phyloP scores from a whole-genome alignment of 345 rosid species.

The Trapa bicornis region DNA sequence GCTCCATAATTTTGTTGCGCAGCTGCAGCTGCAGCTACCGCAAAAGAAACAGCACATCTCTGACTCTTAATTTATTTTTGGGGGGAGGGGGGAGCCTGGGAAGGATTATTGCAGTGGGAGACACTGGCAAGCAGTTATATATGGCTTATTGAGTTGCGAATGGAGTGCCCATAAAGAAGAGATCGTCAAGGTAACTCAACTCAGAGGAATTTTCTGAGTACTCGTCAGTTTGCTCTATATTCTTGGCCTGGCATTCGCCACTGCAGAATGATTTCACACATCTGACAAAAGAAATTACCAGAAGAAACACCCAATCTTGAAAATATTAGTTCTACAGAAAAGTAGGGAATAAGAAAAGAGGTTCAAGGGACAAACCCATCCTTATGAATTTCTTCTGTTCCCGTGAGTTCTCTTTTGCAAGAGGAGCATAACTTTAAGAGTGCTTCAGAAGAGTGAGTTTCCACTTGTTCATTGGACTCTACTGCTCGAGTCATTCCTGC shows the following conservation, averaged over 20 bases:
- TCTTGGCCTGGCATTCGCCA: constrained; percentile 19
- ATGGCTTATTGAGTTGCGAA: constrained; percentile 9
- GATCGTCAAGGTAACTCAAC: constrained; percentile 30
- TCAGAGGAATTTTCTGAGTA: constrained; percentile 16
- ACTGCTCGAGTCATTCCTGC: constrained; percentile 10
- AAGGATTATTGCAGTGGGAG: not conserved
- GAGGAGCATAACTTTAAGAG: constrained; percentile 18
- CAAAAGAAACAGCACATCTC: not conserved
- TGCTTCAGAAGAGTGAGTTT: constrained; percentile 15
- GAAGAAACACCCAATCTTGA: constrained; percentile 5
- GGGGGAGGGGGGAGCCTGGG: not conserved
- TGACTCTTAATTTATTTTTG: not conserved
- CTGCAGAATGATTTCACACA: constrained; percentile 31
- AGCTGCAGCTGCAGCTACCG: not conserved
- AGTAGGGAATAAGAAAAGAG: not conserved
- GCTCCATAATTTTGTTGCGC: not conserved
- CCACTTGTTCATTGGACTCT: constrained; percentile 9
- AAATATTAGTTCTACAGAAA: constrained; percentile 1
- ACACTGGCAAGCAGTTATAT: constrained; percentile 3
- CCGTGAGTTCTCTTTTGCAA: constrained; percentile 27
- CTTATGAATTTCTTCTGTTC: constrained; percentile 18
- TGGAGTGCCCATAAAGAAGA: constrained; percentile 27
- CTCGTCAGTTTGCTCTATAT: constrained; percentile 12
- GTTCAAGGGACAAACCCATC: constrained; percentile 22
- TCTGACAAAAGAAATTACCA: constrained; percentile 12